Conservation (phyloP, 257 asterid species). For the Lantana camara region DNA sequence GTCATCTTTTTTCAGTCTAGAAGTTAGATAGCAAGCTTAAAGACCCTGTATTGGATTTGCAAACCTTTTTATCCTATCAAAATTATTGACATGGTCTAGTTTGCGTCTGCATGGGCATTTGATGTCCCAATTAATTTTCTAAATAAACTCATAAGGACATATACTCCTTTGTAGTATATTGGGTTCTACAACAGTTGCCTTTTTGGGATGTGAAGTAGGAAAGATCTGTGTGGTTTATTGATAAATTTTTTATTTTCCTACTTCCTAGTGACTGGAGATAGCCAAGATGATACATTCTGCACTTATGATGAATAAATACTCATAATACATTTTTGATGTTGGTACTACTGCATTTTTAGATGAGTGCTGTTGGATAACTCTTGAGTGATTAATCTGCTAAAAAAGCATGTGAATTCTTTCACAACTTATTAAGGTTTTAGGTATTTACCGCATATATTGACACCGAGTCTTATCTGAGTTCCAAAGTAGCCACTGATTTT, state of each 20-base stretch:
- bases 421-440: too few relatives aligned
- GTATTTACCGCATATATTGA: too few relatives aligned
- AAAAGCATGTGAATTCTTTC: too few relatives aligned
- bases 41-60: conserved; percentile 6
- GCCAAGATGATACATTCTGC: not conserved
- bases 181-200: not conserved
- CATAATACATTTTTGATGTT: too few relatives aligned
- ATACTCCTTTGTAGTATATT: conserved; percentile 12
- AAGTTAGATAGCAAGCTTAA: not conserved
- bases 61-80: not conserved
- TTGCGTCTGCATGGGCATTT: not conserved
- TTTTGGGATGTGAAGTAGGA: conserved; percentile 13
- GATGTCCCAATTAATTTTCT: conserved; percentile 3
- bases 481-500: not conserved
- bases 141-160: not conserved
- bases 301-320: not conserved
- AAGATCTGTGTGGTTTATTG: conserved; percentile 2
- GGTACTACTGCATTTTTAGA: too few relatives aligned
- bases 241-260: conserved; percentile 4
- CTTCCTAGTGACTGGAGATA: not conserved
- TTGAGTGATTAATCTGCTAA: too few relatives aligned
- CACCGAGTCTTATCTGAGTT: too few relatives aligned
- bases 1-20: not conserved
- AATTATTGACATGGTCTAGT: too few relatives aligned
- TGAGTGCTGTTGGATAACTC: too few relatives aligned